A percentile compares a stretch with the other conserved stretches of the same genome.
Conservation (phyloP, 257 asterid genomes). For the Paulownia fortunei region DNA sequence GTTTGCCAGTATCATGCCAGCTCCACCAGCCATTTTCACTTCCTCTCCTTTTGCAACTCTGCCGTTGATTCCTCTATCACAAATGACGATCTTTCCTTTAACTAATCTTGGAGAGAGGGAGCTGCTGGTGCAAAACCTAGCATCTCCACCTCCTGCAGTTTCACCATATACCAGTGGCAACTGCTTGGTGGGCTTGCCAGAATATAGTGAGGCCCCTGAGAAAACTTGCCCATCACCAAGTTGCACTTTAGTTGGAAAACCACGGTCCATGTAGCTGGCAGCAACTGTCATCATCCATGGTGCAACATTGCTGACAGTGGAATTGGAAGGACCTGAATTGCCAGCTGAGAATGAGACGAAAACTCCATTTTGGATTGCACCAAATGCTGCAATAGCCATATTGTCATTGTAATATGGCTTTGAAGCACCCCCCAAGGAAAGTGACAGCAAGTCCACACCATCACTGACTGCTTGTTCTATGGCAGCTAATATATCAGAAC, state of each 20-base stretch:
- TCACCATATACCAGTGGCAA: slow-evolving; percentile 46
- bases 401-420: slow-evolving; percentile 53
- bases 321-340: slow-evolving; percentile 62
- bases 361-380: slow-evolving; percentile 63
- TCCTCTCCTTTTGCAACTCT: slow-evolving; percentile 67
- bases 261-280: slow-evolving; percentile 68
- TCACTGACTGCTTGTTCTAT: slow-evolving; percentile 69
- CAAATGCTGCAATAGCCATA: slow-evolving; percentile 71
- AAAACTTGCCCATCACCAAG: slow-evolving; percentile 58
- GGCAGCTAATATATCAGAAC: slow-evolving; percentile 72
- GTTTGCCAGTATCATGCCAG: slow-evolving; percentile 72
- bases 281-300: slow-evolving; percentile 89
- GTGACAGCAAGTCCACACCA: slow-evolving; percentile 71
- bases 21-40: slow-evolving; percentile 71
- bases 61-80: slow-evolving; percentile 67
- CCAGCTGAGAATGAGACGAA: slow-evolving; percentile 68
- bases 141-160: slow-evolving; percentile 46
- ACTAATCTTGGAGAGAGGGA: slow-evolving; percentile 48
- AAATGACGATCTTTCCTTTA: slow-evolving; percentile 70
- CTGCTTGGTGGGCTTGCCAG: slow-evolving; percentile 53
- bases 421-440: slow-evolving; percentile 64
- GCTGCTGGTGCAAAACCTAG: slow-evolving; percentile 54
- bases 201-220: slow-evolving; percentile 60
- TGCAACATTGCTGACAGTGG: slow-evolving; percentile 60
- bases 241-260: slow-evolving; percentile 49